Evolutionary conservation across 2,329 filamentous ascomycete species (phyloP).

Genomic region (Ophiocordyceps polyrhachis-furcata): DNA sequence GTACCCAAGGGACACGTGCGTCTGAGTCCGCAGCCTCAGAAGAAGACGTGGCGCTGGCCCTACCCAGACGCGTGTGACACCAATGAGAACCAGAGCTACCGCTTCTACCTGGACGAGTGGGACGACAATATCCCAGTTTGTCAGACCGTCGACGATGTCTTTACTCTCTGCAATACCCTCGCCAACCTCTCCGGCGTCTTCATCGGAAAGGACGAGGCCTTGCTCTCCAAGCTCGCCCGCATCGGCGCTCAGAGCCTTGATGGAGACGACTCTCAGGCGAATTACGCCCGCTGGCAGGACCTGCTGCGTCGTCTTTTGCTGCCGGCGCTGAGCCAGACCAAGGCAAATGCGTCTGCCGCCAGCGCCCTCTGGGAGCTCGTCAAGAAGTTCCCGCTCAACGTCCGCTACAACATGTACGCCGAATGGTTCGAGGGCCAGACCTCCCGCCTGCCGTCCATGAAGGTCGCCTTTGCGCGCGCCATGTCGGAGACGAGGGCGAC

Average conservation of each 20-base stretch:
- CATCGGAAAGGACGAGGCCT: constrained; percentile 63
- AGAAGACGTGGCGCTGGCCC: constrained; percentile 63
- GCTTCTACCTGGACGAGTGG: constrained; percentile 98
- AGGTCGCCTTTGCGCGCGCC: constrained; percentile 57
- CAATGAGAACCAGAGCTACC: constrained; percentile 61
- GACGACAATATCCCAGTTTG: constrained; percentile 82
- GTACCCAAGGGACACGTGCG: constrained; percentile 51
- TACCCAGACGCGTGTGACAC: constrained; percentile 61
- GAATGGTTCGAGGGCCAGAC: constrained; percentile 78
- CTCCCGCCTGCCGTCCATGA: constrained; percentile 60
- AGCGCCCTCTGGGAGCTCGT: constrained; percentile 77
- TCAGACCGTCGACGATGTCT: constrained; percentile 77
- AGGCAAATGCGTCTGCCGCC: constrained; percentile 64
- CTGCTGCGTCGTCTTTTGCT: constrained; percentile 71
- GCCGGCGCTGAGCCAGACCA: constrained; percentile 72
- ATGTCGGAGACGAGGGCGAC: constrained; percentile 65
- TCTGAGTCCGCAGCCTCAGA: constrained; percentile 37
- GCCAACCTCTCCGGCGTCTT: constrained; percentile 74
- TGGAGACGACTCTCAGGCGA: constrained; percentile 50
- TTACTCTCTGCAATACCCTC: constrained; percentile 67
- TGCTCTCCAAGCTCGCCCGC: constrained; percentile 66
- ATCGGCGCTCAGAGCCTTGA: constrained; percentile 64
- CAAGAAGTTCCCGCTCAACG: constrained; percentile 54
- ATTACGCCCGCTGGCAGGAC: constrained; percentile 64
- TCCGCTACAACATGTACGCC: constrained; percentile 74